Conservation (phyloP, 2,329 filamentous ascomycete genomes). For the Apiospora aurea region DNA sequence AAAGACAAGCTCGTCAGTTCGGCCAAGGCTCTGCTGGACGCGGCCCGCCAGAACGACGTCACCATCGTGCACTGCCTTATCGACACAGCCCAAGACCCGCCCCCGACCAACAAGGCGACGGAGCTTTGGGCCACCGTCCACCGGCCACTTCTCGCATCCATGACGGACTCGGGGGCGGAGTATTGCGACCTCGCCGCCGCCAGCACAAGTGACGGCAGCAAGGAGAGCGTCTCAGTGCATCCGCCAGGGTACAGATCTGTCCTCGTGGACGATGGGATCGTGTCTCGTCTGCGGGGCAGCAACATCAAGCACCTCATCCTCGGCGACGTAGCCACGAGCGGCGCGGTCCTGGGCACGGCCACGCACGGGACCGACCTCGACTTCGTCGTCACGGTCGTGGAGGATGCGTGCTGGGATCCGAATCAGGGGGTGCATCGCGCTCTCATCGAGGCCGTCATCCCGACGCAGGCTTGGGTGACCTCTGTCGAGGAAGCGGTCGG, state of each 20-base stretch:
- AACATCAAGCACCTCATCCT: constrained; percentile 29
- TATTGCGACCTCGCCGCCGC: constrained; percentile 23
- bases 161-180: constrained; percentile 27
- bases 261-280: constrained; percentile 25
- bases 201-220: neutral
- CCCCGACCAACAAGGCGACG: constrained; percentile 27
- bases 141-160: constrained; percentile 28
- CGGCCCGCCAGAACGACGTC: constrained; percentile 29
- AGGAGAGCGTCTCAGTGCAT: constrained; percentile 26
- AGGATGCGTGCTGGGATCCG: constrained; percentile 31
- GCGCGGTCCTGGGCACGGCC: constrained; percentile 30
- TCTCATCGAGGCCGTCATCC: neutral
- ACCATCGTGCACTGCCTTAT: constrained; percentile 32
- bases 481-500: neutral
- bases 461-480: neutral
- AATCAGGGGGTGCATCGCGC: neutral
- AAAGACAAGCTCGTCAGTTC: constrained; percentile 27
- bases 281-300: constrained; percentile 28
- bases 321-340: constrained; percentile 29
- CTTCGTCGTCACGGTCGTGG: constrained; percentile 32
- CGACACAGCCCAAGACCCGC: constrained; percentile 24
- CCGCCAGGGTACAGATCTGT: constrained; percentile 27
- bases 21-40: constrained; percentile 26
- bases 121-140: constrained; percentile 26
- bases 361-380: constrained; percentile 28